These are phyloP conservation scores for Candida peoriensis DNA, from an alignment of 805 yeast species.

Conservation along the genomic window DNA sequence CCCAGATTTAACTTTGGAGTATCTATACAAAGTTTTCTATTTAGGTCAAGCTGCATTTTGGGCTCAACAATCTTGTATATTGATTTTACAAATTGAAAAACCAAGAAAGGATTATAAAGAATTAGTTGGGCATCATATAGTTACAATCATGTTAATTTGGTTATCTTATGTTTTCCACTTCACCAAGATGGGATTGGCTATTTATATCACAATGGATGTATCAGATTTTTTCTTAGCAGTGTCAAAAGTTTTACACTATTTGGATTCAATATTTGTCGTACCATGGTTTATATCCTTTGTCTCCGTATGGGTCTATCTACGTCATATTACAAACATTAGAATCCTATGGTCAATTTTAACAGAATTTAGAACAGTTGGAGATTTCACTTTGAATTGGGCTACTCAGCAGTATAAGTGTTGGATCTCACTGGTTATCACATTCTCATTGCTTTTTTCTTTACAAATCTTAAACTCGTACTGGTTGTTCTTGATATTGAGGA, in stretches of 20 bases:
- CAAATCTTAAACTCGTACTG: constrained; percentile 87
- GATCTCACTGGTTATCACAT: constrained; percentile 90
- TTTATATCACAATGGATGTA: constrained; percentile 93
- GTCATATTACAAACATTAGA: constrained; percentile 79
- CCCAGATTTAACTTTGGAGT: constrained; percentile 77
- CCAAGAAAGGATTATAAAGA: constrained; percentile 94
- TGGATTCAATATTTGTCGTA: constrained; percentile 59
- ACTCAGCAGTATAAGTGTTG: constrained; percentile 95
- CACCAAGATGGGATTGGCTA: constrained; percentile 90
- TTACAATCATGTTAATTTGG: constrained; percentile 84
- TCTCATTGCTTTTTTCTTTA: constrained; percentile 67
- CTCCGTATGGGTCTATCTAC: constrained; percentile 74
- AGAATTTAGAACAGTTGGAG: constrained; percentile 83
- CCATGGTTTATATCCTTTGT: constrained; percentile 70
- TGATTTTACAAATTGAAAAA: constrained; percentile 81
- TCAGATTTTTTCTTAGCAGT: constrained; percentile 83
- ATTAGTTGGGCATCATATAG: constrained; percentile 86
- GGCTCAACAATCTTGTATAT: constrained; percentile 90
- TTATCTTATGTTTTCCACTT: constrained; percentile 89
- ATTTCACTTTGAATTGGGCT: constrained; percentile 72
- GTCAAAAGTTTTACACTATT: constrained; percentile 83
- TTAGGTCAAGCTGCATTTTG: constrained; percentile 94
- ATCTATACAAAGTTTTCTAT: constrained; percentile 73
- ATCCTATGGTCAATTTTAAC: constrained; percentile 83
- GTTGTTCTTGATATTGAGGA: constrained; percentile 77